These are phyloP conservation scores for Aspergillus bertholletiae DNA, from an alignment of 495 filamentous ascomycete species.

Conservation along the genomic window DNA sequence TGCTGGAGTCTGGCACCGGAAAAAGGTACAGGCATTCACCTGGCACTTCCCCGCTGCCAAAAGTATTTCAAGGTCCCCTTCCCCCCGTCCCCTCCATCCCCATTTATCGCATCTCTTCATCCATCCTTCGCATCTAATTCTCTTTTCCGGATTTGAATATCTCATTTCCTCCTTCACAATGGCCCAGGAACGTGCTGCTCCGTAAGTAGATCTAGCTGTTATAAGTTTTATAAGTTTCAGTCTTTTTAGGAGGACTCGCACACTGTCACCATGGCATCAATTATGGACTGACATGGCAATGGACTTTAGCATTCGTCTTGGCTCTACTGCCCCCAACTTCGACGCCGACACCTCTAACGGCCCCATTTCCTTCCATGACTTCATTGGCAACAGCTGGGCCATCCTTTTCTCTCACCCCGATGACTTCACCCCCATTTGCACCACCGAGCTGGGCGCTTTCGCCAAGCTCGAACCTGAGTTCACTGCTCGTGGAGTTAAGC, in stretches of 20 bases:
- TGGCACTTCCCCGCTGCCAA: not conserved
- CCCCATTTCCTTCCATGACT: constrained; percentile 95
- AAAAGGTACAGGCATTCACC: not conserved
- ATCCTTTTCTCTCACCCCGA: constrained; percentile 94
- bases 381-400: constrained; percentile 90
- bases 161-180: constrained; percentile 35
- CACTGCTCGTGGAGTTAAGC: constrained; percentile 85
- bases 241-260: too few species aligned
- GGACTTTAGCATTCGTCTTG: constrained; percentile 70
- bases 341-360: constrained; percentile 87
- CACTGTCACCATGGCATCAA: too few species aligned
- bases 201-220: too few species aligned
- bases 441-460: constrained; percentile 95
- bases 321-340: constrained; percentile 89
- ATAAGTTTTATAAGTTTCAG: too few species aligned
- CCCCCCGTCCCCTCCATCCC: not conserved
- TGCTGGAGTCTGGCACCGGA: not conserved
- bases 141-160: not conserved
- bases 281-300: not conserved
- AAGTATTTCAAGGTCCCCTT: constrained; percentile 21
- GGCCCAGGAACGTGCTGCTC: constrained; percentile 46
- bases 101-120: not conserved
- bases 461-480: constrained; percentile 98
- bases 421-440: constrained; percentile 93
- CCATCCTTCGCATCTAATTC: not conserved